These are phyloP conservation scores for Sarocladium oryzae DNA, from an alignment of 2,329 filamentous ascomycete species.

Conservation along the genomic window DNA sequence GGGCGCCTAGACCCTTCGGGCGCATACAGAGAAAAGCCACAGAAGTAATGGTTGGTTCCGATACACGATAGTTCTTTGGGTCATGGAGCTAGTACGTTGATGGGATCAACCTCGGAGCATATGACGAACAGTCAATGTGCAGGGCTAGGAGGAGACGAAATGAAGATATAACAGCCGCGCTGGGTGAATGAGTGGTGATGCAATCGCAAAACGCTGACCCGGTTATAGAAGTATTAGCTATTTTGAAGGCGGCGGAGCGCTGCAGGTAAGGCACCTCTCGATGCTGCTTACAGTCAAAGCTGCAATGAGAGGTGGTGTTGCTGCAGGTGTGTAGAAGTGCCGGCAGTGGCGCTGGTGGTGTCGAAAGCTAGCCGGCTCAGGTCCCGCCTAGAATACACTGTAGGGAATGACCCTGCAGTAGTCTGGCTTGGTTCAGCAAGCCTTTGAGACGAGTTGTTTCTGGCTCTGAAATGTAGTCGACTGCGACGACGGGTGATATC, in stretches of 20 bases:
- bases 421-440: neutral
- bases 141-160: neutral
- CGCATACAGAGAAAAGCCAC: neutral
- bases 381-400: neutral
- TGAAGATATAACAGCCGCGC: neutral
- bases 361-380: neutral
- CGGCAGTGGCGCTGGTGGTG: conserved; percentile 3
- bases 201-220: conserved; percentile 1
- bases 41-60: neutral
- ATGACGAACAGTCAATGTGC: no score
- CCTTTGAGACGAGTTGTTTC: no score
- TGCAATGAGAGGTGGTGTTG: neutral
- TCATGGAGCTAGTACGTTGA: no score
- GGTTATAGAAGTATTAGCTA: conserved; percentile 1
- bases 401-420: neutral
- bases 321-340: conserved; percentile 1
- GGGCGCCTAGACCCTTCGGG: no score
- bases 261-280: neutral
- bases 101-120: no score
- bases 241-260: conserved; percentile 8
- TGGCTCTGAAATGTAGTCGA: no score
- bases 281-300: neutral
- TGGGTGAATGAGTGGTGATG: neutral
- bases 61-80: neutral
- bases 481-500: no score